A percentile compares a stretch with the other conserved stretches of the same genome.
phyloP scores from a whole-genome alignment of 1,139 yeast genomes.

The Wickerhamomyces sp. region DNA sequence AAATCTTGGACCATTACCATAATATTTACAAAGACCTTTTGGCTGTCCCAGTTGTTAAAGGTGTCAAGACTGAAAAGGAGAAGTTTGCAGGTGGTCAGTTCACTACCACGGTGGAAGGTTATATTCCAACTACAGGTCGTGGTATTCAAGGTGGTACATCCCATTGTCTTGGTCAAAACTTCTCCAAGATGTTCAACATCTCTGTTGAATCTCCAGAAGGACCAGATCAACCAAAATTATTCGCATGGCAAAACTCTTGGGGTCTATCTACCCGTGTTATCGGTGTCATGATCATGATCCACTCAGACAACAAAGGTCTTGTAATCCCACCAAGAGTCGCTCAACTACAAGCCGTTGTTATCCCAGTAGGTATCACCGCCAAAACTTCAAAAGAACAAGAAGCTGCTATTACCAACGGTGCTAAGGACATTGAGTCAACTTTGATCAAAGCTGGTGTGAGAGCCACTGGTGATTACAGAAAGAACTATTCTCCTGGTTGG shows the following conservation, averaged over 20 bases:
- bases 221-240: conserved; percentile 76
- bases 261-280: conserved; percentile 97
- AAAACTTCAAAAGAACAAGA: conserved; percentile 78
- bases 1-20: conserved; percentile 82
- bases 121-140: conserved; percentile 97
- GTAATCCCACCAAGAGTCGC: conserved; percentile 98
- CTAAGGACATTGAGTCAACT: conserved; percentile 57
- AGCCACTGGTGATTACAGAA: conserved; percentile 83
- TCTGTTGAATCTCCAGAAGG: conserved; percentile 94
- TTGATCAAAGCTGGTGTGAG: conserved; percentile 60
- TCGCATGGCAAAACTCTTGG: conserved; percentile 98
- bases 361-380: conserved; percentile 92
- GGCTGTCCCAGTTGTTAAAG: conserved; percentile 97
- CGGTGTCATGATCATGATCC: conserved; percentile 99
- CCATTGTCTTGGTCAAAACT: conserved; percentile 96
- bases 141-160: conserved; percentile 99
- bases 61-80: conserved; percentile 94
- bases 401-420: conserved; percentile 62
- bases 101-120: conserved; percentile 96
- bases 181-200: conserved; percentile 96
- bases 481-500: conserved; percentile 97
- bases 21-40: conserved; percentile 83
- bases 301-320: conserved; percentile 96
- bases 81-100: conserved; percentile 97
- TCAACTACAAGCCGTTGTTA: conserved; percentile 82